phyloP scores from a whole-genome alignment of 2,329 filamentous ascomycete species.

The Colletotrichum ledebouriae region DNA sequence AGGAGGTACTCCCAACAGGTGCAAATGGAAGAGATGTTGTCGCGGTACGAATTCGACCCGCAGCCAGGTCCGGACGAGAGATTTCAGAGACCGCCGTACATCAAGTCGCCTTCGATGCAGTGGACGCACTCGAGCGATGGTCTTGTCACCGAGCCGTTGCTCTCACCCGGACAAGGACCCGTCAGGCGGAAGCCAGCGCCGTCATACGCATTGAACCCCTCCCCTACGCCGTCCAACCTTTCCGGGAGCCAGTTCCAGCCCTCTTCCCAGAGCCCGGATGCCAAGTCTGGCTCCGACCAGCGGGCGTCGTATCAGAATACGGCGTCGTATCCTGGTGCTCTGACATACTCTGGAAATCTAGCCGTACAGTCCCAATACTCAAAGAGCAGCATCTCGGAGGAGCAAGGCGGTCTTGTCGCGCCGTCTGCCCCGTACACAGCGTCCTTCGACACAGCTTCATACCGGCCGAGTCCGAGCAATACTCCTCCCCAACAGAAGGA shows the following conservation, averaged over 20 bases:
- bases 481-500: slow-evolving; percentile 32
- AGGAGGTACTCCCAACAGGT: slow-evolving; percentile 29
- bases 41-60: slow-evolving; percentile 31
- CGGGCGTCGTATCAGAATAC: slow-evolving; percentile 29
- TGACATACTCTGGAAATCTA: slow-evolving; percentile 20
- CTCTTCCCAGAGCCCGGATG: slow-evolving; percentile 3
- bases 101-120: slow-evolving; percentile 27
- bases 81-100: slow-evolving; percentile 4
- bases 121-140: slow-evolving; percentile 21
- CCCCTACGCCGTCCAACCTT: slow-evolving; percentile 24
- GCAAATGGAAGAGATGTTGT: slow-evolving; percentile 24
- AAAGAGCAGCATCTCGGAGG: slow-evolving; percentile 8
- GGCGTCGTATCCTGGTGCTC: slow-evolving; percentile 31
- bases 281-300: slow-evolving; percentile 27
- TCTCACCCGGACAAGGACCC: slow-evolving; percentile 33
- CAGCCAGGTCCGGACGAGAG: slow-evolving; percentile 21
- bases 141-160: slow-evolving; percentile 18
- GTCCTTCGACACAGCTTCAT: slow-evolving; percentile 27
- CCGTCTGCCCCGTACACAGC: slow-evolving; percentile 18
- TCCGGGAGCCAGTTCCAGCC: slow-evolving; percentile 26
- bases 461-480: slow-evolving; percentile 28
- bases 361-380: neutral
- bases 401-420: slow-evolving; percentile 5
- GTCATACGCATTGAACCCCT: slow-evolving; percentile 28
- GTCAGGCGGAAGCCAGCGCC: slow-evolving; percentile 38